These are phyloP conservation scores for Phytophthora quininea DNA, from an alignment of 352 stramenopile species.

Conservation along the genomic window DNA sequence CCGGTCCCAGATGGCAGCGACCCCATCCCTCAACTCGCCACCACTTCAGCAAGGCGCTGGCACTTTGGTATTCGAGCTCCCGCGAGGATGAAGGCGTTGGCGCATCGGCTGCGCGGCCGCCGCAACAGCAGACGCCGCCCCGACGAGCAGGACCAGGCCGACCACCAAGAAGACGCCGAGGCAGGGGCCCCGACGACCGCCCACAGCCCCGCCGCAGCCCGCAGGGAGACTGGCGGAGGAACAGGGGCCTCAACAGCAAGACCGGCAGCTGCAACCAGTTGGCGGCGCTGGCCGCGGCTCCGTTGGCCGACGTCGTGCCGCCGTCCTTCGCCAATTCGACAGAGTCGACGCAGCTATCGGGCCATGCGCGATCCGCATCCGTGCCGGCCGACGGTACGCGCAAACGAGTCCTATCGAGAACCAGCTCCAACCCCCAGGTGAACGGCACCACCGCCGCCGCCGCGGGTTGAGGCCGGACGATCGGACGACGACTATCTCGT, in stretches of 20 bases:
- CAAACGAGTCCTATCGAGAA: conserved; percentile 5
- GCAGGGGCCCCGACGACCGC: background rate
- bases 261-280: conserved; percentile 19
- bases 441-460: background rate
- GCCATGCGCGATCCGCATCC: no score
- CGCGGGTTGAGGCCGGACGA: conserved; percentile 10
- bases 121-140: conserved; percentile 9
- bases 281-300: background rate
- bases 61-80: background rate
- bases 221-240: conserved; percentile 22
- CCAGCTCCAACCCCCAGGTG: conserved; percentile 15
- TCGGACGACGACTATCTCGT: conserved; percentile 6
- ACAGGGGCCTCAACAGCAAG: conserved; percentile 32
- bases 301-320: conserved; percentile 1
- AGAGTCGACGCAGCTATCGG: no score
- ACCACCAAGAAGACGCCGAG: conserved; percentile 4
- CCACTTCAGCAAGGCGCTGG: background rate
- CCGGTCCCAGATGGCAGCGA: conserved; percentile 5
- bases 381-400: background rate
- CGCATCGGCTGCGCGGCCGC: conserved; percentile 36
- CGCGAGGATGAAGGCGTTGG: conserved; percentile 38
- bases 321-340: conserved; percentile 14
- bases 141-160: background rate
- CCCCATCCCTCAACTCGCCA: background rate
- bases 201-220: conserved; percentile 1